Base-by-base conservation (phyloP, 495 filamentous ascomycete species). In the Aspergillus nidulans region DNA sequence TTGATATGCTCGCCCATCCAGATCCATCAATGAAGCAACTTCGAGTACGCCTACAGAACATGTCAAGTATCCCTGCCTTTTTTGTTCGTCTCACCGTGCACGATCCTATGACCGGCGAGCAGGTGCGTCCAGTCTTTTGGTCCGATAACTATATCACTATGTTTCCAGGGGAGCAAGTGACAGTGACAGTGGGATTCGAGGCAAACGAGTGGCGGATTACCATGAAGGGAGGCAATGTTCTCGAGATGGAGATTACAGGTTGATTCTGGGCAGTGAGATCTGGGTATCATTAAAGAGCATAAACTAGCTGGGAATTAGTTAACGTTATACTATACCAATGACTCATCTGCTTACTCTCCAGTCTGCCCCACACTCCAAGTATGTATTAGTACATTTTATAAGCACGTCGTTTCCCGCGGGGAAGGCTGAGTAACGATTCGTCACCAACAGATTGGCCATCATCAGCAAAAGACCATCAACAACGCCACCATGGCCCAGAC, bases 101-200 rank as follows among this genome's bases (percentile, higher is more conserved):
- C 0, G 74, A 81, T 28, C 18, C n/a, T n/a, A n/a, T 52, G 9
- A 48, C 49, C 0, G 66, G 72, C 0, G 47, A 69, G 7, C 77
- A 83, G 39, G 65, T 85, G 0, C 47, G 75, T 15, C 81, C 81
- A 3, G 66, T 83, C 6, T 74, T 69, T 30, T 87, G 81, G 79
- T 78, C 76, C 0, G 81, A 85, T 56, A 86, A 86, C 45, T 86
- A 86, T 54, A 67, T 86, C 13, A 84, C 83, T 1, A 63, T 87
- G 10, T 84, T 77, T 68, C 81, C 83, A 5, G 58, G 68, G 13
- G 84, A 87, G 65, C 78, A 69, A 49, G 19, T 83, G 0, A 46
- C 24, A 0, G 1, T 77, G 26, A 59, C 39, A 7, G 69, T 73
- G 4, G 48, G 63, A 59, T 57, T 30, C 52, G 60, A 10, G 12